Evolutionary conservation across 1,284 basidiomycete genomes (phyloP).

Genomic region (Grifola frondosa): DNA sequence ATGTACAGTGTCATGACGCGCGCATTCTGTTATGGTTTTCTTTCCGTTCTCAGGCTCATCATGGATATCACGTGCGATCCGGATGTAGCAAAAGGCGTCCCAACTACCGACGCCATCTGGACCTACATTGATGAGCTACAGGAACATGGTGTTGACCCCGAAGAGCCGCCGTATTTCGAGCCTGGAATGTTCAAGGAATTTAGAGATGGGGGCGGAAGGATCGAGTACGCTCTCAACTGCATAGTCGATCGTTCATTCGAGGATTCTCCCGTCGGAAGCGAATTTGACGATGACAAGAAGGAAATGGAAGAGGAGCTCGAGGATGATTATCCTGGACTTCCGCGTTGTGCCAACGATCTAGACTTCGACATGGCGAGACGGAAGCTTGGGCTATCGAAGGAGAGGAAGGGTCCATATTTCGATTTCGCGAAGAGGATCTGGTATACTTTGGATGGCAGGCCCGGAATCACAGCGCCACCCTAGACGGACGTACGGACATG

Average conservation of each 20-base stretch:
- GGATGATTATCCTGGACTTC: conserved; percentile 3
- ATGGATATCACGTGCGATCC: too few relatives aligned
- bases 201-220: conserved; percentile 11
- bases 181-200: not conserved
- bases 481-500: too few relatives aligned
- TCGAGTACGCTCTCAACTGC: conserved; percentile 17
- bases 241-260: conserved; percentile 20
- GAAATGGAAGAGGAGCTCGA: conserved; percentile 18
- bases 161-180: not conserved
- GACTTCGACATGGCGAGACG: conserved; percentile 16
- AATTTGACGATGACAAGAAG: conserved; percentile 15
- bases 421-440: too few relatives aligned
- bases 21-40: too few relatives aligned
- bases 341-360: conserved; percentile 15
- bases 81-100: too few relatives aligned
- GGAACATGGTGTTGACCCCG: not conserved
- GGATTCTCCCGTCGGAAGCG: conserved; percentile 17
- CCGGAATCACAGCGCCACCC: too few relatives aligned
- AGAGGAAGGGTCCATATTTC: conserved; percentile 11
- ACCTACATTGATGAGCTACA: conserved; percentile 7
- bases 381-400: conserved; percentile 11
- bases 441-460: too few relatives aligned
- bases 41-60: too few relatives aligned
- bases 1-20: conserved; percentile 5
- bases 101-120: conserved; percentile 8